Evolutionary conservation across 1,139 yeast genomes (phyloP), one percentile per base, ranked within the genome.

Genomic region (Candida freyschussii): DNA sequence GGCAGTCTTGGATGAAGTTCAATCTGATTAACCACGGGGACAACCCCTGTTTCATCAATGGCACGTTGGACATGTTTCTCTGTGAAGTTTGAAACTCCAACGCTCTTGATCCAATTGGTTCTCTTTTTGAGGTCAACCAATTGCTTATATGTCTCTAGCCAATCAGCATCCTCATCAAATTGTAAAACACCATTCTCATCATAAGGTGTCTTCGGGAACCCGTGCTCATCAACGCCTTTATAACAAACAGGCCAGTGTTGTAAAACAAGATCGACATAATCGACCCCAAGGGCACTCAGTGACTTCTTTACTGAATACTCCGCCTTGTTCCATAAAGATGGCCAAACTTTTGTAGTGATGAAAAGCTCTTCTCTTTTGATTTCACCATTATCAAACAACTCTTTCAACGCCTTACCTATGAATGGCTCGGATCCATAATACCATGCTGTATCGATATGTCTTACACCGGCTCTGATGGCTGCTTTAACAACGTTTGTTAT

Each of bases 311-410:
- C 43, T 0, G 70, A 65, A 13, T 43, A 45, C 17, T 48, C 57
- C 4, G 60, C 64, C 13, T 55, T 47, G 32, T 59, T 47, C 54
- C 70, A 72, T 30, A 62, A 53, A 11, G 60, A 48, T 26, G 69
- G 70, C 81, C 82, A 75, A 5, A 75, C 78, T 49, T 76, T 76
- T 5, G 80, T 70, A 6, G 82, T 76, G 43, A 76, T 63, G 48
- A 74, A 75, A 9, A 76, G 38, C 24, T 75, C 82, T 41, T 73
- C 77, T 41, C 83, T 64, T 40, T 64, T 72, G 15, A 70, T 60
- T 10, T 59, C 59, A 0, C 75, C 76, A 36, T 64, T 67, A 4
- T 57, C 67, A 40, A 73, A 61, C 32, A 68, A 53, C 42, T 69
- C 71, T 44, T 66, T 60, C 33, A 74, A 51, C 1, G 74, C 78